Percentiles rank a stretch among this genome's conserved stretches.
Conservation (phyloP, 129 eudicot species). For the Rutidosis leptorrhynchoides region DNA sequence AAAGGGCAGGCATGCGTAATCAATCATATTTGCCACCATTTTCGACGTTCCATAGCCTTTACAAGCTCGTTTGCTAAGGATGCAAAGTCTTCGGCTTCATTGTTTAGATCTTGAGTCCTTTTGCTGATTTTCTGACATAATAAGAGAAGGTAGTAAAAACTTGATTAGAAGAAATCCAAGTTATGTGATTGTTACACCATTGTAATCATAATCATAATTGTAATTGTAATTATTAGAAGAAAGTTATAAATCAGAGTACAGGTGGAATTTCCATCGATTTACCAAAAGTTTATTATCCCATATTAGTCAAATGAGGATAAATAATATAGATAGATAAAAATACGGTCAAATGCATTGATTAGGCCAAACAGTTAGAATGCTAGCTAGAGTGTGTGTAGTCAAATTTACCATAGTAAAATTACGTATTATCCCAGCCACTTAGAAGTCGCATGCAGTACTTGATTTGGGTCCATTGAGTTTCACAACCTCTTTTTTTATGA, state of each 20-base stretch:
- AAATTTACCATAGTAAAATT: background rate
- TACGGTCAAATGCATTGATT: background rate
- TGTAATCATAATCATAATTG: too few relatives aligned
- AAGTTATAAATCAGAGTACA: background rate
- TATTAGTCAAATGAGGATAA: background rate
- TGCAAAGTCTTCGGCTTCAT: constrained; percentile 91
- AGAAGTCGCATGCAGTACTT: background rate
- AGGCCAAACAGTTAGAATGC: background rate
- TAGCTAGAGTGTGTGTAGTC: background rate
- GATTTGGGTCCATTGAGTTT: constrained; percentile 2
- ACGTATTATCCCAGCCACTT: background rate
- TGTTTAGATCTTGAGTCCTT: constrained; percentile 70
- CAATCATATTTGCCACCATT: constrained; percentile 86
- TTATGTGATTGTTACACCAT: constrained; percentile 2
- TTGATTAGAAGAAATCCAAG: background rate
- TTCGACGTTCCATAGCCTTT: constrained; percentile 76
- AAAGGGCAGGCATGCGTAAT: too few relatives aligned
- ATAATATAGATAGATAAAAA: background rate
- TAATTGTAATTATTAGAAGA: background rate
- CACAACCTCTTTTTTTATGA: background rate
- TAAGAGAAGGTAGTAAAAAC: background rate
- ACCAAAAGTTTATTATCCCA: background rate
- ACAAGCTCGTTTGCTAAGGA: constrained; percentile 96
- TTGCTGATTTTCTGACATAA: constrained; percentile 63
- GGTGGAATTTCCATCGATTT: background rate